These are phyloP conservation scores for Effrenium voratum DNA, from an alignment of 73 alveolate genomes.

Conservation along the genomic window DNA sequence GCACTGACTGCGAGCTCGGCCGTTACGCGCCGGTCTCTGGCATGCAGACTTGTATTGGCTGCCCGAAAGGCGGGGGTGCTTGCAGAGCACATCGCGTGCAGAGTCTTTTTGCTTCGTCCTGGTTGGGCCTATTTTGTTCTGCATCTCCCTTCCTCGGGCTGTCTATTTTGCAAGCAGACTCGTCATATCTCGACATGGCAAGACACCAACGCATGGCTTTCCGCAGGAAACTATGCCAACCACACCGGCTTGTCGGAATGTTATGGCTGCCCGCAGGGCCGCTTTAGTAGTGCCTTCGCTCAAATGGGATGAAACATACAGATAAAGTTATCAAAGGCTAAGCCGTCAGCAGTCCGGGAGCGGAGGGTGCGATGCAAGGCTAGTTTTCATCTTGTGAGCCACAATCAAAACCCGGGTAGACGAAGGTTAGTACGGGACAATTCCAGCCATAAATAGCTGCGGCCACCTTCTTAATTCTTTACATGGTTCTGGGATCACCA, in stretches of 20 bases:
- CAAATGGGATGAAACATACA: too few relatives aligned
- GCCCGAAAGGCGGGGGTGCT: conserved; percentile 15
- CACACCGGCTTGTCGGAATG: conserved; percentile 30
- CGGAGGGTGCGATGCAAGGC: too few relatives aligned
- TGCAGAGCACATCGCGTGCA: neutral
- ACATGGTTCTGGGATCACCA: too few relatives aligned
- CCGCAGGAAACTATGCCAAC: conserved; percentile 2
- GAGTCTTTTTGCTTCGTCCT: neutral
- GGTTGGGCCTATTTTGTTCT: neutral
- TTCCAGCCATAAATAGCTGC: too few relatives aligned
- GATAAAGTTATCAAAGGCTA: too few relatives aligned
- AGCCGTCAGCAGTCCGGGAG: too few relatives aligned
- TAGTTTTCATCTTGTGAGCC: too few relatives aligned
- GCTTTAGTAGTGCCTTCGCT: conserved; percentile 39
- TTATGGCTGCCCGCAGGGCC: conserved; percentile 14
- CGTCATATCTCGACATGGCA: neutral
- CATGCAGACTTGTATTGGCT: conserved; percentile 27
- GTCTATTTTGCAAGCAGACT: neutral
- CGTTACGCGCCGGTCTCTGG: conserved; percentile 59
- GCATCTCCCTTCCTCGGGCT: neutral
- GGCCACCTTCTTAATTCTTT: too few relatives aligned
- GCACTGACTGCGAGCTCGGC: conserved; percentile 47
- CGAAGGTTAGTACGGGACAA: too few relatives aligned
- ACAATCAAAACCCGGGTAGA: too few relatives aligned
- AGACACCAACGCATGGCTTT: too few relatives aligned